phyloP scores from a whole-genome alignment of 495 filamentous ascomycete species.

The Xylaria castorea region DNA sequence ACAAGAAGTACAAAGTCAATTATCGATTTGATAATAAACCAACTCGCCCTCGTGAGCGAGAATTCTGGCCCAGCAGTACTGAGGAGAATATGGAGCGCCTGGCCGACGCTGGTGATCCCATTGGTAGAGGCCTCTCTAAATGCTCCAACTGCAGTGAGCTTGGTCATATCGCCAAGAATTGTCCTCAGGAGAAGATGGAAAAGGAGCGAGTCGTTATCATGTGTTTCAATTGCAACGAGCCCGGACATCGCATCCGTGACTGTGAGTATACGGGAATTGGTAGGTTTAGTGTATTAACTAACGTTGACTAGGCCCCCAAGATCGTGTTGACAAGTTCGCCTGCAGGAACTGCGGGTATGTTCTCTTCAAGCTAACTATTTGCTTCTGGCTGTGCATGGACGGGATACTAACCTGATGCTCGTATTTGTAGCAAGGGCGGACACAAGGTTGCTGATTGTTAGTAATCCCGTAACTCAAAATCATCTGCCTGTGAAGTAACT shows the following conservation, averaged over 20 bases:
- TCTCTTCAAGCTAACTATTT: not conserved
- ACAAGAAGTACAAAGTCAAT: conserved; percentile 75
- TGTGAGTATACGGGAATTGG: conserved; percentile 52
- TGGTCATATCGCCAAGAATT: conserved; percentile 73
- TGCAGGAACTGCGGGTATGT: conserved; percentile 86
- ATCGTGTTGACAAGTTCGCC: conserved; percentile 63
- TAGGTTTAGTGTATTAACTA: conserved; percentile 28
- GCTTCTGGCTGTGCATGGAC: not conserved
- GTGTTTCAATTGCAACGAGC: conserved; percentile 76
- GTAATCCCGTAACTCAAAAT: conserved; percentile 29
- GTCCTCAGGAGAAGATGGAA: conserved; percentile 65
- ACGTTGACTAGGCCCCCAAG: conserved; percentile 51
- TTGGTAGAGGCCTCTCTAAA: conserved; percentile 69
- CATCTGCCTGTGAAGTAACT: conserved; percentile 11
- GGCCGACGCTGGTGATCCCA: conserved; percentile 70
- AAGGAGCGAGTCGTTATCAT: conserved; percentile 59
- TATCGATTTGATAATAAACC: conserved; percentile 71
- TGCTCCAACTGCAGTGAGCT: conserved; percentile 76
- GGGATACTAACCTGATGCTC: conserved; percentile 27
- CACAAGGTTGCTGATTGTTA: conserved; percentile 52
- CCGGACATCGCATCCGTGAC: conserved; percentile 74
- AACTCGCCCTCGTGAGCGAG: conserved; percentile 63
- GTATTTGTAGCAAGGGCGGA: conserved; percentile 43
- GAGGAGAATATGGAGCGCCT: conserved; percentile 81
- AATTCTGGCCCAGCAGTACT: conserved; percentile 66